A percentile compares a stretch with the other conserved stretches of the same genome.
phyloP scores from a whole-genome alignment of 345 rosid species.

The Acer campestre region DNA sequence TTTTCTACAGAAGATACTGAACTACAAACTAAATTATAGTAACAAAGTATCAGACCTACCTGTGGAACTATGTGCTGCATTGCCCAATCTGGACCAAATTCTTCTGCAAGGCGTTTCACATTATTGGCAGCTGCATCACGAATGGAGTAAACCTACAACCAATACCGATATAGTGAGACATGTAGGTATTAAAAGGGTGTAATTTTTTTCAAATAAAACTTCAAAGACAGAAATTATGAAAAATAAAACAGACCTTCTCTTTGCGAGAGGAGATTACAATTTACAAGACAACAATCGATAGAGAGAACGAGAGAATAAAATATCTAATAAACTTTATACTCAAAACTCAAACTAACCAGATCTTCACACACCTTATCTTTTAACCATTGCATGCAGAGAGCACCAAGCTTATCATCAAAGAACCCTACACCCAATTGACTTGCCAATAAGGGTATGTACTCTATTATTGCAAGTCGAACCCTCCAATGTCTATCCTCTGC shows the following conservation, averaged over 20 bases:
- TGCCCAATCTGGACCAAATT: constrained; percentile 98
- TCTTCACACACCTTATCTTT: constrained; percentile 65
- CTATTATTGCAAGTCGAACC: constrained; percentile 68
- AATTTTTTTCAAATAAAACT: not conserved
- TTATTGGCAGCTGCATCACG: constrained; percentile 97
- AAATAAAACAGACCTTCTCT: not conserved
- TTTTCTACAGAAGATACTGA: not conserved
- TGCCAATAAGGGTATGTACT: constrained; percentile 62
- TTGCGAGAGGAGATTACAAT: not conserved
- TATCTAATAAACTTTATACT: constrained; percentile 1
- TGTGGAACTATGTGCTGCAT: constrained; percentile 97
- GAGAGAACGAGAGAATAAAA: not conserved
- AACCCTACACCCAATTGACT: constrained; percentile 79
- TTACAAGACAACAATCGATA: not conserved
- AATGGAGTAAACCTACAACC: constrained; percentile 77
- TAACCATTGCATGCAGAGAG: constrained; percentile 90
- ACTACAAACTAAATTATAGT: not conserved
- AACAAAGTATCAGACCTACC: constrained; percentile 41
- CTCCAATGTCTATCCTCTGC: constrained; percentile 75
- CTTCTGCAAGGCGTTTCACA: constrained; percentile 94
- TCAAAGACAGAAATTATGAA: not conserved
- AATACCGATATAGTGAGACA: constrained; percentile 6
- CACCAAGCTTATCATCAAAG: constrained; percentile 83
- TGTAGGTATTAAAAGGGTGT: not conserved
- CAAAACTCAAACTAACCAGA: not conserved